Evolutionary conservation across 192 early-diverging fungal species (phyloP).

Genomic region (Gonapodya prolifera): DNA sequence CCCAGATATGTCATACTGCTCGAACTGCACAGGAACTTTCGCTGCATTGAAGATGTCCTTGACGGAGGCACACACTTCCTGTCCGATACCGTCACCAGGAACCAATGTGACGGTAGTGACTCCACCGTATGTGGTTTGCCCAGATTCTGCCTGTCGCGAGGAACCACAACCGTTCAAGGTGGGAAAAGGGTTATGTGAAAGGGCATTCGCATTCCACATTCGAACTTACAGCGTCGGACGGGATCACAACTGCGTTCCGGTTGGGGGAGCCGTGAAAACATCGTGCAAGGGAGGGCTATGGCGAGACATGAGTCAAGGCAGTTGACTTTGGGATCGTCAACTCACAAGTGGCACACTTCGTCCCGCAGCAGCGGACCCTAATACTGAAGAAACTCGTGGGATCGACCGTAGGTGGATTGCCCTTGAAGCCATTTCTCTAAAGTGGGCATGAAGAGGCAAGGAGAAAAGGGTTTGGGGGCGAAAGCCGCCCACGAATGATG

Average conservation of each 20-base stretch:
- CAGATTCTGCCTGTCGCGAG: background rate
- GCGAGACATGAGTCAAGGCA: background rate
- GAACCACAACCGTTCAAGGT: background rate
- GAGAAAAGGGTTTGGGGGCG: too few relatives aligned
- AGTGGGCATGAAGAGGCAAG: too few relatives aligned
- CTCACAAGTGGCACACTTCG: too few relatives aligned
- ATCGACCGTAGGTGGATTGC: too few relatives aligned
- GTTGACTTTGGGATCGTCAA: background rate
- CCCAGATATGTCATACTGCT: slow-evolving; percentile 93
- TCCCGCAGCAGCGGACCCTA: too few relatives aligned
- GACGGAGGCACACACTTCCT: slow-evolving; percentile 79
- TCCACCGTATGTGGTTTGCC: slow-evolving; percentile 68
- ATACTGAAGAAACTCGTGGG: too few relatives aligned
- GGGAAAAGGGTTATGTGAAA: too few relatives aligned
- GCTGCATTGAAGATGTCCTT: slow-evolving; percentile 90
- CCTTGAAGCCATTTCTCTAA: too few relatives aligned
- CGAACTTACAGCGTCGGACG: background rate
- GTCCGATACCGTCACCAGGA: slow-evolving; percentile 96
- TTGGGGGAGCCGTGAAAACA: background rate
- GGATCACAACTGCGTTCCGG: background rate
- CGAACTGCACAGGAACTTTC: slow-evolving; percentile 89
- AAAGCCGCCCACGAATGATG: too few relatives aligned
- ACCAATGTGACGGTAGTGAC: slow-evolving; percentile 93
- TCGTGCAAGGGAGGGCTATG: background rate
- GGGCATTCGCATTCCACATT: too few relatives aligned